phyloP scores from a whole-genome alignment of 768 basidiomycete genomes.

The Termitomyces bulborhizus region DNA sequence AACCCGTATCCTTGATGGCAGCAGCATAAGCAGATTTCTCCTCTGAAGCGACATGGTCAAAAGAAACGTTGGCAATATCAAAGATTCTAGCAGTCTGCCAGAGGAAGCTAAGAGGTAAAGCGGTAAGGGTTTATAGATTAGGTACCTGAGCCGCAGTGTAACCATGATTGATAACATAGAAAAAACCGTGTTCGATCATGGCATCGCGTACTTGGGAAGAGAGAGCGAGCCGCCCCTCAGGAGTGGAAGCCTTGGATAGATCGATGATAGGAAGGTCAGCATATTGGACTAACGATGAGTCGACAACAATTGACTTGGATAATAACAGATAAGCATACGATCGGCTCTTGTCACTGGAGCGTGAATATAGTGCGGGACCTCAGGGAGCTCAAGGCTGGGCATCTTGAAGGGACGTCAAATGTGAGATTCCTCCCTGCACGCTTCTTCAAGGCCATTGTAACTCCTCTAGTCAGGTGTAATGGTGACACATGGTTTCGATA shows the following conservation, averaged over 20 bases:
- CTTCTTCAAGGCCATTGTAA: background rate
- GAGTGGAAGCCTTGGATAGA: slow-evolving; percentile 31
- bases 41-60: slow-evolving; percentile 26
- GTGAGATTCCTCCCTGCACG: background rate
- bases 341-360: slow-evolving; percentile 1
- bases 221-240: slow-evolving; percentile 30
- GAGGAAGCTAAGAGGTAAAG: background rate
- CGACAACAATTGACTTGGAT: background rate
- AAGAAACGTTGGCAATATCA: slow-evolving; percentile 35
- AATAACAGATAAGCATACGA: background rate
- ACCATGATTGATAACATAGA: slow-evolving; percentile 45
- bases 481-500: background rate
- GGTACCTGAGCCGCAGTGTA: slow-evolving; percentile 33
- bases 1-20: slow-evolving; percentile 27
- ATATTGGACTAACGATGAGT: slow-evolving; percentile 20
- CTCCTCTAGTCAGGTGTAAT: background rate
- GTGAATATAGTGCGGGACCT: slow-evolving; percentile 1
- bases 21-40: slow-evolving; percentile 31
- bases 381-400: background rate
- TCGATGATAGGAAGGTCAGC: slow-evolving; percentile 50
- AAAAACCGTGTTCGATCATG: slow-evolving; percentile 34
- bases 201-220: slow-evolving; percentile 37
- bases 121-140: background rate
- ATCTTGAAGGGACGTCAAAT: background rate
- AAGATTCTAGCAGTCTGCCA: slow-evolving; percentile 32